Conservation (phyloP, 2,329 filamentous ascomycete species). For the Westerdykella sp. region DNA sequence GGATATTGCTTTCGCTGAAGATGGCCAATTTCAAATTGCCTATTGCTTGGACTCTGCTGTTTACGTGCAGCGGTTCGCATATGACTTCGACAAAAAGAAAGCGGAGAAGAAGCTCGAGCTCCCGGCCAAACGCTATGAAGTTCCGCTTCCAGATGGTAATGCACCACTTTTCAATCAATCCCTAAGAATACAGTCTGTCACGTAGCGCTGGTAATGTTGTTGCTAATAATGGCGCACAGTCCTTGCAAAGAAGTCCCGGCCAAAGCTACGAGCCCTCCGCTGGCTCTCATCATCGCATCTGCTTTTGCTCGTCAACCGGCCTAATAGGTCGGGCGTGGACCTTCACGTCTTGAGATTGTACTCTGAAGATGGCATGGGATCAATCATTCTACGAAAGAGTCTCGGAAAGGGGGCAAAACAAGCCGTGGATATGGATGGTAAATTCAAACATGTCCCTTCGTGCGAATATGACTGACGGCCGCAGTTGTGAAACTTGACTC, state of each 20-base stretch:
- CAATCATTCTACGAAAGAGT: constrained; percentile 47
- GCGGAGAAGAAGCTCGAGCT: constrained; percentile 23
- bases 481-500: constrained; percentile 57
- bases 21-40: constrained; percentile 62
- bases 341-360: constrained; percentile 54
- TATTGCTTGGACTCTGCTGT: constrained; percentile 76
- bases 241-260: constrained; percentile 36
- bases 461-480: neutral
- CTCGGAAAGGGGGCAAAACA: constrained; percentile 65
- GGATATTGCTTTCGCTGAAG: constrained; percentile 59
- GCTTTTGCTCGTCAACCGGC: constrained; percentile 51
- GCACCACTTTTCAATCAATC: constrained; percentile 6
- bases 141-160: constrained; percentile 21
- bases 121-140: constrained; percentile 25
- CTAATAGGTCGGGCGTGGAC: constrained; percentile 51
- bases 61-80: constrained; percentile 56
- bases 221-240: constrained; percentile 3
- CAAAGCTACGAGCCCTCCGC: constrained; percentile 52
- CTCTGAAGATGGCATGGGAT: constrained; percentile 50
- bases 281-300: constrained; percentile 51
- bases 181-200: no score
- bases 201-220: no score
- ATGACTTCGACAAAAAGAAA: constrained; percentile 42
- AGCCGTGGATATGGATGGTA: constrained; percentile 65
- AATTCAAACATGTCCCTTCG: neutral